Evolutionary conservation across 331 rosid species (phyloP).

Genomic region (Quercus phellos): DNA sequence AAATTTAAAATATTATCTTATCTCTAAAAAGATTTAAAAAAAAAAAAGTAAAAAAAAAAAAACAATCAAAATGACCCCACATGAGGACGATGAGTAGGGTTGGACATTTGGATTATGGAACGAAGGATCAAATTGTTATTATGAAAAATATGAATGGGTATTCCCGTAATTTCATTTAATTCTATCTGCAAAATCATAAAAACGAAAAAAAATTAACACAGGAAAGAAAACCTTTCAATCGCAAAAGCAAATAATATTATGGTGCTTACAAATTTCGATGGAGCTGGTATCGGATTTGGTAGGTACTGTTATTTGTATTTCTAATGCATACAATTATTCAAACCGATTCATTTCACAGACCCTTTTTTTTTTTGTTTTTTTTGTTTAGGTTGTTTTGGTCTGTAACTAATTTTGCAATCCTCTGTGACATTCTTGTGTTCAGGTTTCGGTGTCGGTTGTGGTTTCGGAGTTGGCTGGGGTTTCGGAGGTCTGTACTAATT

Average conservation of each 20-base stretch:
- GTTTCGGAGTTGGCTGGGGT: constrained; percentile 96
- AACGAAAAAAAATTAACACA: no score
- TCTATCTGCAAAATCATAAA: no score
- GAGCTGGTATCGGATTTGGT: constrained; percentile 81
- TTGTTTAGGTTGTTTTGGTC: neutral
- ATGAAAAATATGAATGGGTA: no score
- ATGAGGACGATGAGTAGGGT: no score
- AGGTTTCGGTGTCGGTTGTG: constrained; percentile 97
- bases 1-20: no score
- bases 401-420: neutral
- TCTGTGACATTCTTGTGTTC: constrained; percentile 1
- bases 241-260: constrained; percentile 12
- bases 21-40: no score
- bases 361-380: neutral
- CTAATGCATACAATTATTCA: neutral
- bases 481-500: constrained; percentile 69
- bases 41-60: no score
- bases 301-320: neutral
- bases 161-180: no score
- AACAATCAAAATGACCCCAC: no score
- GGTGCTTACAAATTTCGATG: constrained; percentile 68
- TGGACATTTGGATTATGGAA: no score
- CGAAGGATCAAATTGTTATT: no score
- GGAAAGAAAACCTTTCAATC: neutral
- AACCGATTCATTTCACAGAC: neutral